Evolutionary conservation across 495 filamentous ascomycete species (phyloP), one percentile per base, ranked within the genome.

Genomic region (Penicillium simplicissimum): DNA sequence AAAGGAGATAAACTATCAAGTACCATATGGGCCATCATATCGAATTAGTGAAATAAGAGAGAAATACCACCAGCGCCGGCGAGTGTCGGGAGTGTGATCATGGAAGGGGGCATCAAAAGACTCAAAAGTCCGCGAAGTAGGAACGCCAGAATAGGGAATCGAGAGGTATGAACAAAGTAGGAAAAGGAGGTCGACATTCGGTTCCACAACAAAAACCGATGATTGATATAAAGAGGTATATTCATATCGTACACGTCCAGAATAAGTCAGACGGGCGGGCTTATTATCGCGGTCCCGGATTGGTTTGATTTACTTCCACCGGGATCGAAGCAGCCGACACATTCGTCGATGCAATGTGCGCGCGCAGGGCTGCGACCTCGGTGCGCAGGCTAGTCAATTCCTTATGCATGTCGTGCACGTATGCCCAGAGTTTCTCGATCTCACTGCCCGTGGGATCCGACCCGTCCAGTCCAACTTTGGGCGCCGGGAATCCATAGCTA

Each of bases 351-450:
- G 76, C 74, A 48, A 78, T 55, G 35, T 81, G 79, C 17, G 76
- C 73, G 19, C 72, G 70, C 15, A 81, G 60, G 8, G 72, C 56
- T 10, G 73, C 75, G 17, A 81, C 75, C 58, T 81, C 79, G n/a
- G 71, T 64, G 49, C 70, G 75, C 33, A 81, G 53, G 3, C 69
- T 68, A 6, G 57, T 66, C 45, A 81, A 37, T 48, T 81, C 79
- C 4, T 80, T 76, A 49, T 79, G 74, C 42, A 81, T 72, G 9
- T 74, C 74, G 15, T 76, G 76, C 36, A 81, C 75, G 58, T 80
- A 80, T 21, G 71, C 63, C 79, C 80, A 82, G 9, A 84, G 61
- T 48, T 77, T 79, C 34, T 80, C 77, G 5, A 69, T 52, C 31
- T 71, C 52, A 33, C 76, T 74, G 54, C 36, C 60, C 36, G 70